A percentile compares a stretch with the other conserved stretches of the same genome.
Conservation (phyloP, 106 monocot species). For the Phalaenopsis aphrodite region DNA sequence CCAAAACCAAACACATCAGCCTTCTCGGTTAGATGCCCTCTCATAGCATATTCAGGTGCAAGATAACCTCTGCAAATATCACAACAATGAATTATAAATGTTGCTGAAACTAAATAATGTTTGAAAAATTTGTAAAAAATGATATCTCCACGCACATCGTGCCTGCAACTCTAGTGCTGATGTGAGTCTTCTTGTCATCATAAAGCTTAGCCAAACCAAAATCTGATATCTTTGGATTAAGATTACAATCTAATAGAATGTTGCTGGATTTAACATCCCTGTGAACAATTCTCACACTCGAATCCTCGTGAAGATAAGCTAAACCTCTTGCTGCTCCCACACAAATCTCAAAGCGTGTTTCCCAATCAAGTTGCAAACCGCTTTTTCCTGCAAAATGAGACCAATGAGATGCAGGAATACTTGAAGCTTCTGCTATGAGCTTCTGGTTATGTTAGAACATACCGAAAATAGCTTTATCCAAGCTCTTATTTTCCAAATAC, state of each 20-base stretch:
- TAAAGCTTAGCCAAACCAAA: constrained; percentile 90
- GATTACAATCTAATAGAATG: constrained; percentile 69
- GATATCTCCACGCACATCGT: constrained; percentile 51
- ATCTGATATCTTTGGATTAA: constrained; percentile 73
- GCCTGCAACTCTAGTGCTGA: constrained; percentile 91
- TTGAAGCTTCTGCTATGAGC: not conserved
- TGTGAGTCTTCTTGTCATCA: constrained; percentile 58
- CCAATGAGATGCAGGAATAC: too few relatives aligned
- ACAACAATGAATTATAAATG: not conserved
- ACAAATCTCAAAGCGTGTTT: constrained; percentile 70
- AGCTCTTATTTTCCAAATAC: constrained; percentile 65
- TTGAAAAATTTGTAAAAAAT: not conserved
- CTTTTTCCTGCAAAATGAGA: constrained; percentile 31
- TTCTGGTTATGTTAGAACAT: not conserved
- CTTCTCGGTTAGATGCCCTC: constrained; percentile 93
- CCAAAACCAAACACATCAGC: constrained; percentile 87
- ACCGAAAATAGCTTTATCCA: constrained; percentile 87
- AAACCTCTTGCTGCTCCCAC: constrained; percentile 70
- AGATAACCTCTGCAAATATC: constrained; percentile 60
- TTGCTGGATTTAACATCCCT: constrained; percentile 75
- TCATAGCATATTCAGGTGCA: constrained; percentile 89
- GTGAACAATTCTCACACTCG: constrained; percentile 62
- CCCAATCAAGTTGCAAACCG: constrained; percentile 48
- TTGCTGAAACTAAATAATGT: not conserved
- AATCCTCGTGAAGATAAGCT: constrained; percentile 8